Conservation (phyloP, 345 rosid species). For the Litchi chinensis region DNA sequence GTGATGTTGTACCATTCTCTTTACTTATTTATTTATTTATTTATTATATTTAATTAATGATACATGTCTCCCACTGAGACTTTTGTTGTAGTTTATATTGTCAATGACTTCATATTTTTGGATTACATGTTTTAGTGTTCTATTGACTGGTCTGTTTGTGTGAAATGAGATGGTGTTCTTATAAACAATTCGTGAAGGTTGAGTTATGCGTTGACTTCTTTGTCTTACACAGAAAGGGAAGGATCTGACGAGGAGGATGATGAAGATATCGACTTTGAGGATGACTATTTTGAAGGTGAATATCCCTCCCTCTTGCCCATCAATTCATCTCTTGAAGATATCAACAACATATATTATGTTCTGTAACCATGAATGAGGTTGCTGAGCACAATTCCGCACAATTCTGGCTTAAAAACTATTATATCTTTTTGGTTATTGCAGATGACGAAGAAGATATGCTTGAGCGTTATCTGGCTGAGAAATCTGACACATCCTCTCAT, state of each 20-base stretch:
- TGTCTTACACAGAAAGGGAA: slow-evolving; percentile 74
- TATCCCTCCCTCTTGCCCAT: not conserved
- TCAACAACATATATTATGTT: slow-evolving; percentile 2
- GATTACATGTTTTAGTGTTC: not conserved
- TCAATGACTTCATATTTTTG: not conserved
- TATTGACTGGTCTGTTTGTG: not conserved
- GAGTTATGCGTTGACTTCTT: slow-evolving; percentile 2
- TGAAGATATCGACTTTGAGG: slow-evolving; percentile 87
- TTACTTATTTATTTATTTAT: not conserved
- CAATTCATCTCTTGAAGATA: not conserved
- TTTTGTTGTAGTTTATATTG: not conserved
- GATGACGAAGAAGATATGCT: slow-evolving; percentile 97
- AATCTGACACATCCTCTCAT: slow-evolving; percentile 65
- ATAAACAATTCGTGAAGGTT: not conserved
- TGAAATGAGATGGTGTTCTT: not conserved
- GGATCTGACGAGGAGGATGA: slow-evolving; percentile 73
- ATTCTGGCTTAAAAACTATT: not conserved
- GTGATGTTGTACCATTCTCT: not conserved
- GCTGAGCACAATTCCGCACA: not conserved
- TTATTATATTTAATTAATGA: too few species aligned
- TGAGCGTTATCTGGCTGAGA: slow-evolving; percentile 91
- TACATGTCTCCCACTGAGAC: not conserved
- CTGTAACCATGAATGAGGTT: not conserved
- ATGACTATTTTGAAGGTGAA: slow-evolving; percentile 92
- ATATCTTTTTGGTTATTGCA: slow-evolving; percentile 25